Conservation (phyloP, 129 eudicot genomes). For the Helianthus tuberosus region DNA sequence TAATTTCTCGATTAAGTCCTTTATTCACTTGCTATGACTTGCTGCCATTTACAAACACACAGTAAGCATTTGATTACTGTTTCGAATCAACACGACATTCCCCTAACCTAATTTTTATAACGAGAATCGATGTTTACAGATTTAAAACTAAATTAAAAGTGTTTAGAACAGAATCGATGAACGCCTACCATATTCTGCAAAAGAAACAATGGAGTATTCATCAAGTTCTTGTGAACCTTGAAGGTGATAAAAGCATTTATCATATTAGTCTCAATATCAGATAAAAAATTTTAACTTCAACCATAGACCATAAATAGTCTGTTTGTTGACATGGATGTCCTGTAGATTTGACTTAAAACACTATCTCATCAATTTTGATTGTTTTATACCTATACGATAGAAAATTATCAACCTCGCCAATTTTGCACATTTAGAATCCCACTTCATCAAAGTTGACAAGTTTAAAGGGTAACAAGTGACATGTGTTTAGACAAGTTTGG, state of each 20-base stretch:
- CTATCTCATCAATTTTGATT: background rate
- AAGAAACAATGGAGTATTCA: constrained; percentile 3
- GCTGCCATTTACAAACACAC: background rate
- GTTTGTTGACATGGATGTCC: background rate
- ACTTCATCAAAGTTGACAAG: background rate
- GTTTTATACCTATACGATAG: background rate
- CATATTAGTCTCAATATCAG: background rate
- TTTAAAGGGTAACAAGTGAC: background rate
- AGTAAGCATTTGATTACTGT: background rate
- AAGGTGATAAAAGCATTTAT: constrained; percentile 1
- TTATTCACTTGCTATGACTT: background rate
- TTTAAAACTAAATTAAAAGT: background rate
- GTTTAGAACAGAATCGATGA: constrained; percentile 16
- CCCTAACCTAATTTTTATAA: constrained; percentile 1
- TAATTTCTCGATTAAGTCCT: constrained; percentile 9
- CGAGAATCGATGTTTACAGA: background rate
- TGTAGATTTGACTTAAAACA: background rate
- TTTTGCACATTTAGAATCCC: background rate
- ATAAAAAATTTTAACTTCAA: background rate
- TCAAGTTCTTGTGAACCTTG: constrained; percentile 9
- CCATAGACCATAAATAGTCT: background rate
- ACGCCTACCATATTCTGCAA: constrained; percentile 59
- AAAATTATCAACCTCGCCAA: background rate
- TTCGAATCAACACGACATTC: background rate
- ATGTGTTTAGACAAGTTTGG: background rate